Base-by-base conservation (phyloP, 2,329 filamentous ascomycete species). In the Diaporthe sp. region DNA sequence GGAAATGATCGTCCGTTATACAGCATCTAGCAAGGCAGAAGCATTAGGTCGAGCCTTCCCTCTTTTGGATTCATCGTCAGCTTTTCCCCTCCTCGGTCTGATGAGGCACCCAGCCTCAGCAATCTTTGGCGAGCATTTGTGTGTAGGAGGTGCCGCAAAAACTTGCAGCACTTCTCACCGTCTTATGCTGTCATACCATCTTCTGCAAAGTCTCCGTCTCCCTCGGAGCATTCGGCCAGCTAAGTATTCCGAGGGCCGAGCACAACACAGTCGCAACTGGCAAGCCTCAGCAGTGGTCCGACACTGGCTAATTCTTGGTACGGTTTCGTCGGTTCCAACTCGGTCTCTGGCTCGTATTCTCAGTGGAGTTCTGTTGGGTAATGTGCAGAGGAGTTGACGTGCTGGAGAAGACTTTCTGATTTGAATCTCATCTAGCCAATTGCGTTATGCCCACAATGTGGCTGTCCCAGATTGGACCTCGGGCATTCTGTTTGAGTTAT, bases 171-270 rank as follows among this genome's bases (percentile, higher is more conserved):
- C 28, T 4, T 19, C 57, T 61, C 42, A 61, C 69, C 58, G 45
- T 50, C 40, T 71, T 42, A 64, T 72, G 69, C 35, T 72, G 69
- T 72, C 57, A 40, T 54, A 64, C 69, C 69, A 64, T 15, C 45
- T 52, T 30, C 10, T 30, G 33, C 58, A 19, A 17, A 30, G 40
- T 40, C 33, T 33, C 15, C n/a, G 17, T 67, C 30, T 15, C 33
- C 12, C 45, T 72, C 57, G 69, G 57, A 42, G 17, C n/a, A 64
- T 64, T 64, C 69, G 57, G 69, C 54, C 69, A 64, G 50, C 47
- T 52, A 1, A n/a, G 57, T 19, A 25, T 6, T 15, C 42, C 45
- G 69, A 35, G 22, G 57, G 15, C 69, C 69, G 69, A 64, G 30
- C 25, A 33, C 15, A 19, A 30, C 35, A 71, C 25, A 54, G 25